Percentiles rank a stretch among this genome's conserved stretches.
phyloP scores from a whole-genome alignment of 2,329 filamentous ascomycete species.

The Didymella segeticola region DNA sequence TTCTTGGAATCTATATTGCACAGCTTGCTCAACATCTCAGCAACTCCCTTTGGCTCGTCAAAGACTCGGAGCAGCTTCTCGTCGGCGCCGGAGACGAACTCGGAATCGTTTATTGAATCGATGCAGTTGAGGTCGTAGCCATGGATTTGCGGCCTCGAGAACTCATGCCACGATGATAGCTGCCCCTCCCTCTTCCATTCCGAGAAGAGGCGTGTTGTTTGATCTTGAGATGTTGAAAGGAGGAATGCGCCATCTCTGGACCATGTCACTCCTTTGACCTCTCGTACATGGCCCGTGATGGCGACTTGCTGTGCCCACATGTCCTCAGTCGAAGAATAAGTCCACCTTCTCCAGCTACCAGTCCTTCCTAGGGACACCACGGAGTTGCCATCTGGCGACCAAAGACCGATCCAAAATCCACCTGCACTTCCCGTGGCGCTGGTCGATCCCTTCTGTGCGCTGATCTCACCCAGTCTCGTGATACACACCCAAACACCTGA shows the following conservation, averaged over 20 bases:
- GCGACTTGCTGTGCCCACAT: conserved; percentile 79
- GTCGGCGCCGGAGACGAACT: conserved; percentile 93
- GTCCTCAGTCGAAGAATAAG: conserved; percentile 65
- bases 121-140: conserved; percentile 98
- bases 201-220: conserved; percentile 88
- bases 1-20: conserved; percentile 61
- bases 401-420: conserved; percentile 95
- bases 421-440: conserved; percentile 95
- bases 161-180: conserved; percentile 83
- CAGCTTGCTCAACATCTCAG: conserved; percentile 72
- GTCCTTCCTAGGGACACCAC: conserved; percentile 87
- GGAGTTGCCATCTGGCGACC: conserved; percentile 77
- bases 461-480: conserved; percentile 89
- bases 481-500: conserved; percentile 92
- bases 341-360: conserved; percentile 92
- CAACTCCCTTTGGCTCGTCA: conserved; percentile 83
- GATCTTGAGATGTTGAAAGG: conserved; percentile 87
- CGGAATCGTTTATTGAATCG: conserved; percentile 72
- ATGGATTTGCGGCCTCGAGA: conserved; percentile 94
- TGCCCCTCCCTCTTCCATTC: conserved; percentile 67
- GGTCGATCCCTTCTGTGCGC: conserved; percentile 91
- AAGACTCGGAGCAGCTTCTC: conserved; percentile 99
- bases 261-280: conserved; percentile 86
- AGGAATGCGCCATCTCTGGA: conserved; percentile 81
- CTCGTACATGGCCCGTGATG: conserved; percentile 81